These are phyloP conservation scores for Backusella psychrophila DNA, from an alignment of 192 early-diverging fungal species.

Conservation along the genomic window DNA sequence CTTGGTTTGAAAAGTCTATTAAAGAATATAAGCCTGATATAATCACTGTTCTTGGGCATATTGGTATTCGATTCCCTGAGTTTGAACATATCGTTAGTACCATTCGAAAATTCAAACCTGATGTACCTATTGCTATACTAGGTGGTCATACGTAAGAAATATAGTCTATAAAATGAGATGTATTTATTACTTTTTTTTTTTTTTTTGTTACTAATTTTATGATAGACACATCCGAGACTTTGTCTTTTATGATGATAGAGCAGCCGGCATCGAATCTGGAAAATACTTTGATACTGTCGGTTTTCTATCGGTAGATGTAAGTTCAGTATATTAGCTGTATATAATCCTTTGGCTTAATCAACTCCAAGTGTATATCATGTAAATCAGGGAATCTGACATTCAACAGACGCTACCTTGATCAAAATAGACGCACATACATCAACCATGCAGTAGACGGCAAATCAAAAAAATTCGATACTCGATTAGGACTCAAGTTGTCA, in stretches of 20 bases:
- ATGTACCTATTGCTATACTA: slow-evolving; percentile 49
- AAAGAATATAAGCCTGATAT: slow-evolving; percentile 43
- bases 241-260: slow-evolving; percentile 41
- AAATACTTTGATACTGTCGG: slow-evolving; percentile 59
- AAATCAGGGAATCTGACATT: slow-evolving; percentile 37
- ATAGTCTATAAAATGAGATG: neutral
- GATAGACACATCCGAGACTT: slow-evolving; percentile 50
- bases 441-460: slow-evolving; percentile 39
- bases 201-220: neutral
- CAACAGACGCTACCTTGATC: slow-evolving; percentile 50
- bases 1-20: slow-evolving; percentile 53
- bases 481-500: slow-evolving; percentile 37
- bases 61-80: slow-evolving; percentile 44
- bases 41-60: slow-evolving; percentile 49
- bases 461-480: slow-evolving; percentile 29
- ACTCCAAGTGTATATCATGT: neutral
- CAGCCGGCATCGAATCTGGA: slow-evolving; percentile 45
- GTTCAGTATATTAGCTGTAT: neutral
- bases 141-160: slow-evolving; percentile 45
- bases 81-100: slow-evolving; percentile 40
- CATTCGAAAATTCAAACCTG: slow-evolving; percentile 45
- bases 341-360: neutral
- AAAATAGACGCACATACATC: slow-evolving; percentile 52
- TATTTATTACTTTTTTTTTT: too few relatives aligned
- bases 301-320: slow-evolving; percentile 45